Conservation (phyloP, 2,329 filamentous ascomycete genomes). For the Aschersonia sp. region DNA sequence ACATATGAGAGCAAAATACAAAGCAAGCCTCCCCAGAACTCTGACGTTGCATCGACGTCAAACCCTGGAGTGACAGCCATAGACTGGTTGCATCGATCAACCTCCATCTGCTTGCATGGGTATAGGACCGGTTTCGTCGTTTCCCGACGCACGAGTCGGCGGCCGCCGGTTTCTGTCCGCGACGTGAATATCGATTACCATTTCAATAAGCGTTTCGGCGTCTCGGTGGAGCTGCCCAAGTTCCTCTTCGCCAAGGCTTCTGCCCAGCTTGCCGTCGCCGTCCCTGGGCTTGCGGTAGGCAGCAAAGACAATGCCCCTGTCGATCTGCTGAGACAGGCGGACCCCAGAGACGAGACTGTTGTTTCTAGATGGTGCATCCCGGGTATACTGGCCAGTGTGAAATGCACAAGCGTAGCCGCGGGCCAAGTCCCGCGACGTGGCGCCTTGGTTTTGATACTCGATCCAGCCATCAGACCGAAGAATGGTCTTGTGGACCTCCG, state of each 20-base stretch:
- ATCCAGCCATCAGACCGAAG: slow-evolving; percentile 36
- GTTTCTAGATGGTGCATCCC: slow-evolving; percentile 10
- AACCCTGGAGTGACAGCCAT: background rate
- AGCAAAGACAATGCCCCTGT: slow-evolving; percentile 41
- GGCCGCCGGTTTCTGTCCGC: slow-evolving; percentile 20
- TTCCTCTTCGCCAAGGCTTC: slow-evolving; percentile 21
- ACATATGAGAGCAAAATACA: background rate
- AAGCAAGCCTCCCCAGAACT: background rate
- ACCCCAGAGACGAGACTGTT: slow-evolving; percentile 12
- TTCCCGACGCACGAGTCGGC: slow-evolving; percentile 10
- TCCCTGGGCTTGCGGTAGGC: slow-evolving; percentile 34
- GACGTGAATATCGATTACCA: slow-evolving; percentile 35
- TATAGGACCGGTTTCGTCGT: slow-evolving; percentile 25
- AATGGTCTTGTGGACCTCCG: slow-evolving; percentile 33
- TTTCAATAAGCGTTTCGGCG: slow-evolving; percentile 36
- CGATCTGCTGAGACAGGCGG: slow-evolving; percentile 15
- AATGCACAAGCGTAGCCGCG: slow-evolving; percentile 40
- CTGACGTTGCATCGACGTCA: background rate
- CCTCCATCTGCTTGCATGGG: slow-evolving; percentile 11
- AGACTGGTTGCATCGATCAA: slow-evolving; percentile 1
- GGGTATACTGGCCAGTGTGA: slow-evolving; percentile 25
- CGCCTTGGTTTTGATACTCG: slow-evolving; percentile 31
- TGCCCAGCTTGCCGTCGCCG: slow-evolving; percentile 19
- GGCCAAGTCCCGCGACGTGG: slow-evolving; percentile 28
- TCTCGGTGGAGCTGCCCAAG: slow-evolving; percentile 31